Base-by-base conservation (phyloP, 2,329 filamentous ascomycete genomes). In the Aspergillus latus region DNA sequence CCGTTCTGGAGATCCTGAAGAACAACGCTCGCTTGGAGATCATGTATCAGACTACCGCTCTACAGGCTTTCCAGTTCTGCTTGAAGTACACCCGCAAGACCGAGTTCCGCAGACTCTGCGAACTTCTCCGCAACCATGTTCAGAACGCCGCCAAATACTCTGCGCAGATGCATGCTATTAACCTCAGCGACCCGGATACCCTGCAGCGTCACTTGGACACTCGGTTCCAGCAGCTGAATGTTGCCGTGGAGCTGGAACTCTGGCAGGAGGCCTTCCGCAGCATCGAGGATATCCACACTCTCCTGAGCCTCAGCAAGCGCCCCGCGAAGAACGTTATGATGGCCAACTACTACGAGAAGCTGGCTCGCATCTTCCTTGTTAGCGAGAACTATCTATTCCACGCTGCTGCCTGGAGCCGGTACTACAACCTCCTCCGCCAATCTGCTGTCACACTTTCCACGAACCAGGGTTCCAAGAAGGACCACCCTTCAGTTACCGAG, bases 311-410 rank as follows among this genome's bases (percentile, higher is more conserved):
- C 66, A 97, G 93, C 88, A 97, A 97, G 85, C 90, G 94, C 54
- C 92, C 92, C 39, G 88, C 94, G 54, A 97, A 97, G 88, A 97
- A 97, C 74, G 83, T 97, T 72, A 97, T 99, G 94, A 99, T 99
- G 94, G 94, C 94, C 78, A 99, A 97, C 82, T 99, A 99, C 84
- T 99, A 97, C 78, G 94, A 99, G 83, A 97, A 97, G 81, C 87
- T 99, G 57, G 97, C 94, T 40, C 87, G 92, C 63, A 99, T 99
- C 75, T 99, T 99, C 84, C 85, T 99, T 61, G 94, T 97, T 64
- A 96, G 93, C 75, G 94, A 97, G 80, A 99, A 99, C 82, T 97
- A 97, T 75, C 87, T 99, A 45, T 99, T 99, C 87, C 94, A 99
- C 73, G 94, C 94, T 65, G 94, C 94, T 53, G 92, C 94, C 60